Percentiles rank a stretch among this genome's conserved stretches.
Conservation (phyloP, 345 rosid species). For the Bretschneidera sinensis region DNA sequence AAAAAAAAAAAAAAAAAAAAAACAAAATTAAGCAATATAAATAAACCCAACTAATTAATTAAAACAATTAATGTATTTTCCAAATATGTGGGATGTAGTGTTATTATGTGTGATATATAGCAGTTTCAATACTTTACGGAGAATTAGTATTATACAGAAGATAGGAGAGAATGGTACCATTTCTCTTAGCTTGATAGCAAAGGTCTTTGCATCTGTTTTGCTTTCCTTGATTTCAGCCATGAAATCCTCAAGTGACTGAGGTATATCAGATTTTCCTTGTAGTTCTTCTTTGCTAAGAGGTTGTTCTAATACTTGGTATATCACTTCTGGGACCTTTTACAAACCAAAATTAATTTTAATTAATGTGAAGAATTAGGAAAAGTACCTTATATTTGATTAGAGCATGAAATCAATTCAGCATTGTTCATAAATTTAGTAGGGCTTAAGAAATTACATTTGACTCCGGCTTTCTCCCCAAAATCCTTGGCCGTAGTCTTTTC, state of each 20-base stretch:
- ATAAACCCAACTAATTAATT: too few species aligned
- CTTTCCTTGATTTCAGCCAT: constrained; percentile 54
- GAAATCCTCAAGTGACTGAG: constrained; percentile 80
- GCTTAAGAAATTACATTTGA: constrained; percentile 47
- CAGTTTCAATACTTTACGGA: too few species aligned
- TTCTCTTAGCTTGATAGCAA: constrained; percentile 81
- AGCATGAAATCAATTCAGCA: too few species aligned
- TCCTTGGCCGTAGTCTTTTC: constrained; percentile 70
- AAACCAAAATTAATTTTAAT: constrained; percentile 9
- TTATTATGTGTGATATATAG: too few species aligned
- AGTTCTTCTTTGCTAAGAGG: constrained; percentile 63
- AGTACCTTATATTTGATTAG: not conserved
- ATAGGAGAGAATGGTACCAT: constrained; percentile 43
- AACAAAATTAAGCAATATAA: not conserved
- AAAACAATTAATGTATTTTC: too few species aligned
- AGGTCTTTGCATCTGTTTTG: constrained; percentile 65
- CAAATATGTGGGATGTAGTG: too few species aligned
- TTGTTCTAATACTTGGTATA: constrained; percentile 60
- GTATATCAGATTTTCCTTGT: constrained; percentile 65
- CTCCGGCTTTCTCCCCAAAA: constrained; percentile 62
- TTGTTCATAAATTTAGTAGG: constrained; percentile 1
- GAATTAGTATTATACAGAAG: too few species aligned
- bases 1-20: constrained; percentile 1
- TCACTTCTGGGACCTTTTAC: constrained; percentile 74
- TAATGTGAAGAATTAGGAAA: not conserved